A percentile compares a stretch with the other conserved stretches of the same genome.
Conservation (phyloP, 257 asterid genomes). For the Forsythia suspensa region DNA sequence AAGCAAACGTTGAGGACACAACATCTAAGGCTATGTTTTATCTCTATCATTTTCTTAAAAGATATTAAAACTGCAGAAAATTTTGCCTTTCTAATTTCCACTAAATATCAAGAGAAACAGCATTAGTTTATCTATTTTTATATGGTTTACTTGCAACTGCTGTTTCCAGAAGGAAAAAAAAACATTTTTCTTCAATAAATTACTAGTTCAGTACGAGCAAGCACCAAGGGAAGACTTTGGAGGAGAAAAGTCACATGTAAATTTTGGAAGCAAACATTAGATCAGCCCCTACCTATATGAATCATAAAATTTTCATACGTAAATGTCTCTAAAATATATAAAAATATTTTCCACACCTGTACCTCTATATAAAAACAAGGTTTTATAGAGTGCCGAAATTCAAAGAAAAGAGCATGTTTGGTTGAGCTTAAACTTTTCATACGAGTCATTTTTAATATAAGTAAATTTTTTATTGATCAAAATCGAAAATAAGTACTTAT, state of each 20-base stretch:
- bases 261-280: neutral
- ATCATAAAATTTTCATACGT: neutral
- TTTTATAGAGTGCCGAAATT: neutral
- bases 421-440: neutral
- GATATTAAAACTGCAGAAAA: neutral
- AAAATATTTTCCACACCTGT: neutral
- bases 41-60: neutral
- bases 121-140: neutral
- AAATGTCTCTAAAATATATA: neutral
- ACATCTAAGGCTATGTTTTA: neutral
- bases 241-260: neutral
- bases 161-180: neutral
- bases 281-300: neutral
- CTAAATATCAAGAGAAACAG: neutral
- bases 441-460: neutral
- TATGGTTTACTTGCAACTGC: neutral
- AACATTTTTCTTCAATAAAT: neutral
- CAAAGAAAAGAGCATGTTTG: neutral
- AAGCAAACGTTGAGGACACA: slow-evolving; percentile 20
- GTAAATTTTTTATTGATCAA: neutral
- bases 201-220: neutral
- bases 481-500: too few relatives aligned
- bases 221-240: neutral
- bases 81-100: neutral
- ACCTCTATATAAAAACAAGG: neutral